Conservation (phyloP, 257 asterid species). For the Penstemon davidsonii region DNA sequence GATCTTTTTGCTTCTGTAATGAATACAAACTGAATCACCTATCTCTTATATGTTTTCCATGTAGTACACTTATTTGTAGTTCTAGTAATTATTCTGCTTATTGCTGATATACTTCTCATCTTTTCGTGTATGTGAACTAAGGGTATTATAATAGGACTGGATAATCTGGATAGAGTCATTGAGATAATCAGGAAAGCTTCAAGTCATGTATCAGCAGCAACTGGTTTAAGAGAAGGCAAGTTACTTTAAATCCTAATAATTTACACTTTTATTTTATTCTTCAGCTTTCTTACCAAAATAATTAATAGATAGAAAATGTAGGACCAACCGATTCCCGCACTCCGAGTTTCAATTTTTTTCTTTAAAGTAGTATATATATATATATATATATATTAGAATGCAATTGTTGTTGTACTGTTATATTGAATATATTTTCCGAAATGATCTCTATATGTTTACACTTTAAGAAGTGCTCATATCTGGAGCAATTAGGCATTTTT, state of each 20-base stretch:
- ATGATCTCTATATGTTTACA: background rate
- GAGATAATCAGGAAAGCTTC: conserved; percentile 73
- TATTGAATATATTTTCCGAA: background rate
- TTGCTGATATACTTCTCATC: conserved; percentile 26
- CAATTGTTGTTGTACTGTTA: too few species aligned
- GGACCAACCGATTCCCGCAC: background rate
- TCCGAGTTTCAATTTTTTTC: conserved; percentile 13
- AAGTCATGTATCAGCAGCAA: conserved; percentile 59
- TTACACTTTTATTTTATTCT: conserved; percentile 14
- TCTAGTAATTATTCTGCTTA: conserved; percentile 6
- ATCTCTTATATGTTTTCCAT: background rate
- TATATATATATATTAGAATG: too few species aligned
- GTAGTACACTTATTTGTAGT: background rate
- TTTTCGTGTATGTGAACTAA: conserved; percentile 37
- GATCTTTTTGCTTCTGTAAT: conserved; percentile 15
- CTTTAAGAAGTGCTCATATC: background rate
- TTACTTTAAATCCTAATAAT: background rate
- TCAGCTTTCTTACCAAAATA: conserved; percentile 10
- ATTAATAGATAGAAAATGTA: conserved; percentile 7
- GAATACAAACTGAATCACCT: background rate
- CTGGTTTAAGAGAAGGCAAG: conserved; percentile 72
- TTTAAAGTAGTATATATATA: background rate
- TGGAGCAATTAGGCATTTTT: background rate
- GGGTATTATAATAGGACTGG: conserved; percentile 91
- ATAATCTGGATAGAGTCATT: conserved; percentile 77